Evolutionary conservation across 176 grass and related monocot genomes (phyloP).

Genomic region (Musa schizocarpa): DNA sequence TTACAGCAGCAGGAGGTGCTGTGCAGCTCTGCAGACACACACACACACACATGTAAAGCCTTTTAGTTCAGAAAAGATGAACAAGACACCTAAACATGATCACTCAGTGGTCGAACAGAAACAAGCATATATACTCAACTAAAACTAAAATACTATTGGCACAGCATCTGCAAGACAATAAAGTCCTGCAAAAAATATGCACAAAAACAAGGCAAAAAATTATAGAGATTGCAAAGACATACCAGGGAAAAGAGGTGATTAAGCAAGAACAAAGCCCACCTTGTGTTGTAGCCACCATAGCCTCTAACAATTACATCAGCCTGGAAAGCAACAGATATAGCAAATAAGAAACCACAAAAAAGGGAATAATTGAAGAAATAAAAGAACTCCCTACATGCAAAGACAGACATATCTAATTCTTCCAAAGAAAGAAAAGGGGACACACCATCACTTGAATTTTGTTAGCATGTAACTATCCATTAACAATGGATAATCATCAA

Average conservation of each 20-base stretch:
- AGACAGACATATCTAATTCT: neutral
- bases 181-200: neutral
- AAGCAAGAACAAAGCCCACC: conserved; percentile 85
- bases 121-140: no score
- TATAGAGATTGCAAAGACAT: conserved; percentile 16
- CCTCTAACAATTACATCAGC: conserved; percentile 76
- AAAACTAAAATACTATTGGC: neutral
- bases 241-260: conserved; percentile 56
- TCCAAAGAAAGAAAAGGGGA: neutral
- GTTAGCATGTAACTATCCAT: neutral
- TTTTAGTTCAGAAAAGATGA: neutral
- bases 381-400: neutral
- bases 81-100: neutral
- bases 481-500: neutral
- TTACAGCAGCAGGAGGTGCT: conserved; percentile 31
- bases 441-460: neutral
- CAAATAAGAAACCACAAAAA: neutral
- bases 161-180: neutral
- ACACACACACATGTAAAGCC: neutral
- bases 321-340: conserved; percentile 15
- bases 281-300: conserved; percentile 81
- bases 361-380: neutral
- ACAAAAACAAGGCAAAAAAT: neutral
- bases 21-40: conserved; percentile 25
- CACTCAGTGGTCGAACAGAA: no score